These are phyloP conservation scores for Suillus paluster DNA, from an alignment of 768 basidiomycete genomes.

Conservation along the genomic window DNA sequence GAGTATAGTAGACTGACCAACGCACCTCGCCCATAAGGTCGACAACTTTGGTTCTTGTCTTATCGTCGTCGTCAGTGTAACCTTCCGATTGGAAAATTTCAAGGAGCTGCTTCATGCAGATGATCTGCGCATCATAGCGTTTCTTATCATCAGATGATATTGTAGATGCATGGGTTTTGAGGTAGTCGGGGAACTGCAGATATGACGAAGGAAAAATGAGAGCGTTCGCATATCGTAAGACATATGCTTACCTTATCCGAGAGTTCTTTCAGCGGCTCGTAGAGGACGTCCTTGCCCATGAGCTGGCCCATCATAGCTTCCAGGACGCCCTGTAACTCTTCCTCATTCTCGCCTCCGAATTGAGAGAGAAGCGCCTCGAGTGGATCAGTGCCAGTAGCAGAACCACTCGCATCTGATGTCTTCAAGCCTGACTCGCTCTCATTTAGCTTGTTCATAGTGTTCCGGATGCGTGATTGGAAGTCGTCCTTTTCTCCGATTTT, in stretches of 20 bases:
- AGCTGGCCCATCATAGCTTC: conserved; percentile 61
- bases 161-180: conserved; percentile 55
- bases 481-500: conserved; percentile 33
- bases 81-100: conserved; percentile 64
- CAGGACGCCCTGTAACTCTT: conserved; percentile 66
- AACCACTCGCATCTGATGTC: conserved; percentile 16
- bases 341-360: conserved; percentile 49
- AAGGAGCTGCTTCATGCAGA: conserved; percentile 60
- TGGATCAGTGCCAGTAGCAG: conserved; percentile 33
- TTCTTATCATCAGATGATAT: conserved; percentile 60
- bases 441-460: conserved; percentile 76
- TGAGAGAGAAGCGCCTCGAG: conserved; percentile 59
- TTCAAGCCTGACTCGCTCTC: conserved; percentile 57
- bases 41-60: conserved; percentile 52
- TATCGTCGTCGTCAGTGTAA: conserved; percentile 60
- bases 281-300: conserved; percentile 34
- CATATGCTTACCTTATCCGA: conserved; percentile 57
- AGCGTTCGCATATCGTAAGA: conserved; percentile 3
- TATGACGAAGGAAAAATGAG: neutral
- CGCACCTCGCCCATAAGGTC: conserved; percentile 77
- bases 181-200: conserved; percentile 76
- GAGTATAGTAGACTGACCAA: neutral
- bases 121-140: conserved; percentile 68
- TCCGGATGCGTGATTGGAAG: conserved; percentile 73
- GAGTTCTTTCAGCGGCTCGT: conserved; percentile 76